Evolutionary conservation across 768 basidiomycete genomes (phyloP), one percentile per base, ranked within the genome.

Genomic region (Pisolithus microcarpus): DNA sequence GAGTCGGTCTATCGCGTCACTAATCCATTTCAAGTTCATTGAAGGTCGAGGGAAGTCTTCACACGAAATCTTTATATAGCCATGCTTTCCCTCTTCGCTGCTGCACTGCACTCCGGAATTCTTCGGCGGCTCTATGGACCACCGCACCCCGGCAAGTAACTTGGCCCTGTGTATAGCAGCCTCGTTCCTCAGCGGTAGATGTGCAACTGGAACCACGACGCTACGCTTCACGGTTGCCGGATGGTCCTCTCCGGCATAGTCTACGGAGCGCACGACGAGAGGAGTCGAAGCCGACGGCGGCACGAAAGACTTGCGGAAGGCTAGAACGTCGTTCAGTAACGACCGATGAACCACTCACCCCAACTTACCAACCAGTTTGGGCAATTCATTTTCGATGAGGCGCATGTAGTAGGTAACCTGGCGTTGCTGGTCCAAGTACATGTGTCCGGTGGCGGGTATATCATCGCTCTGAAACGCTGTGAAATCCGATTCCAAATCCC

Each of bases 21-120:
- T 87, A 38, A 87, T 90, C 87, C 91, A 95, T 67, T 94, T 95
- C 60, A 95, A 72, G 68, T 99, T 99, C 87, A 89, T 85, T 24
- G 81, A 75, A 2, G 84, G 79, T 57, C 80, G 75, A 7, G 84
- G 82, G 67, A 91, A 95, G 66, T 87, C 81, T 60, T 97, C 94
- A 62, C 89, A 92, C 1, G 87, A 78, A 54, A 98, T 87, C 72
- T 93, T 93, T 68, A 99, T 74, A 69, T 80, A 94, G 4, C 94
- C 94, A 51, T 90, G 78, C 65, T 75, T 79, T 9, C 63, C 67
- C 43, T 73, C 73, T 39, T 77, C 65, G 9, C 65, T 65, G 43
- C 71, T 72, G 38, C 52, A 46, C 21, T 82, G 66, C 16, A 64
- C 48, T 2, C 91, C 90, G 31, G 82, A 77, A 56, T 89, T 83